A percentile compares a stretch with the other conserved stretches of the same genome.
Evolutionary conservation across 768 basidiomycete species (phyloP).

Genomic region (Mycena vulgaris): DNA sequence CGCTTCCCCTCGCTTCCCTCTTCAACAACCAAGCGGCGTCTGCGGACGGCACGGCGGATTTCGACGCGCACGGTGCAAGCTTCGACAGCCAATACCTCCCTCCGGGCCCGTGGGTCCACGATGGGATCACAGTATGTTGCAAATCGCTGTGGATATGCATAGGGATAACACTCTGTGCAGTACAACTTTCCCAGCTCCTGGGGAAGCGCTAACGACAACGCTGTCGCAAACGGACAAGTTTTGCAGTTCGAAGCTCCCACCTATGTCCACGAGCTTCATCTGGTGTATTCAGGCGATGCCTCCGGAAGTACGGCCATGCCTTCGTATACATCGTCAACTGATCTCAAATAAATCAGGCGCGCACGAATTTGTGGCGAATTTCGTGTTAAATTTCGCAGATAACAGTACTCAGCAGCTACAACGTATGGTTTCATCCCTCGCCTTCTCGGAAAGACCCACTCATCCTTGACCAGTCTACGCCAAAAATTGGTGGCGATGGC

Average conservation of each 20-base stretch:
- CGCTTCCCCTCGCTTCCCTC: not conserved
- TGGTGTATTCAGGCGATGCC: conserved; percentile 64
- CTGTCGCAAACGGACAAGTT: conserved; percentile 60
- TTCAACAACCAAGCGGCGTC: conserved; percentile 36
- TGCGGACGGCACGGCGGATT: conserved; percentile 22
- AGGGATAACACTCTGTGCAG: not conserved
- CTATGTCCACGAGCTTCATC: conserved; percentile 62
- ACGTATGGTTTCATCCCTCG: not conserved
- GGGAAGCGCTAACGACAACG: conserved; percentile 54
- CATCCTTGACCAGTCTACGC: conserved; percentile 15
- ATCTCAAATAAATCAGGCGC: not conserved
- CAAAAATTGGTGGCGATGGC: conserved; percentile 33
- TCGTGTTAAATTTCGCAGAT: conserved; percentile 22
- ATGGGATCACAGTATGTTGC: conserved; percentile 18
- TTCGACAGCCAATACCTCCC: conserved; percentile 32
- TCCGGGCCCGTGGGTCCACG: conserved; percentile 23
- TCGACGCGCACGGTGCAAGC: conserved; percentile 26
- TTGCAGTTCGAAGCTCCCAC: conserved; percentile 49
- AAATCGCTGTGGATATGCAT: not conserved
- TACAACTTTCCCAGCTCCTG: conserved; percentile 24
- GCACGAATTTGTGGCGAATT: conserved; percentile 29
- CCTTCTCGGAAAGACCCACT: not conserved
- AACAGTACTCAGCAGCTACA: conserved; percentile 29
- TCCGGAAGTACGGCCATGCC: conserved; percentile 44
- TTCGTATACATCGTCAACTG: not conserved